phyloP scores from a whole-genome alignment of 164 flowering plant species.

The Magnolia kwangsiensis region DNA sequence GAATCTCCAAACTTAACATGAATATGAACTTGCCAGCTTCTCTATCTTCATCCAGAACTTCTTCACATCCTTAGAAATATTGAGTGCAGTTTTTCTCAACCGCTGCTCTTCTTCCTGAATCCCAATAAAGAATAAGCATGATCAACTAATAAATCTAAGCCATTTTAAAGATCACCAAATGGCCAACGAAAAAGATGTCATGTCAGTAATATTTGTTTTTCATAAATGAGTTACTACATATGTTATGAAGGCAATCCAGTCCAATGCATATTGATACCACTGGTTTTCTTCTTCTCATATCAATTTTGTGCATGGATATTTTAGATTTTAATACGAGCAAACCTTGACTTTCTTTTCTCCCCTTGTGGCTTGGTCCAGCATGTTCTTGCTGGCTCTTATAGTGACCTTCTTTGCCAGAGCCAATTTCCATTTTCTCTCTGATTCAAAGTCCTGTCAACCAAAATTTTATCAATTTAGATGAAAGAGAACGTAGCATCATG shows the following conservation, averaged over 20 bases:
- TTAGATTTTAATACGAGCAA: not conserved
- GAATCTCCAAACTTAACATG: conserved; percentile 2
- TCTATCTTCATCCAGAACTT: conserved; percentile 97
- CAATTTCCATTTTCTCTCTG: conserved; percentile 95
- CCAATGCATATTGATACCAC: too few species aligned
- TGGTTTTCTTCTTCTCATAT: too few species aligned
- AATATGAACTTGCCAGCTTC: conserved; percentile 68
- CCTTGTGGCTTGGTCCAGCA: conserved; percentile 83
- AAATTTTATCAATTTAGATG: conserved; percentile 2
- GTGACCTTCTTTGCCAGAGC: conserved; percentile 94
- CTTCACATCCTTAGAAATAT: conserved; percentile 91
- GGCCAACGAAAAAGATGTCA: not conserved
- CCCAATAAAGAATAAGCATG: conserved; percentile 3
- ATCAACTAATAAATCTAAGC: not conserved
- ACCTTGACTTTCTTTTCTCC: conserved; percentile 97
- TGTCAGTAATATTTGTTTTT: too few species aligned
- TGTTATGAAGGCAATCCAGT: too few species aligned
- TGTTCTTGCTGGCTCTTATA: conserved; percentile 85
- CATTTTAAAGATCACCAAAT: not conserved
- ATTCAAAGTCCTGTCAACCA: conserved; percentile 81
- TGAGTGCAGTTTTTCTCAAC: conserved; percentile 78
- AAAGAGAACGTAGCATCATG: not conserved
- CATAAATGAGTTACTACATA: too few species aligned
- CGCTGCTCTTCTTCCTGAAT: conserved; percentile 90
- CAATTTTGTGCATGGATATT: not conserved